Base-by-base conservation (phyloP, 2,329 filamentous ascomycete genomes). In the Lachnellula occidentalis region DNA sequence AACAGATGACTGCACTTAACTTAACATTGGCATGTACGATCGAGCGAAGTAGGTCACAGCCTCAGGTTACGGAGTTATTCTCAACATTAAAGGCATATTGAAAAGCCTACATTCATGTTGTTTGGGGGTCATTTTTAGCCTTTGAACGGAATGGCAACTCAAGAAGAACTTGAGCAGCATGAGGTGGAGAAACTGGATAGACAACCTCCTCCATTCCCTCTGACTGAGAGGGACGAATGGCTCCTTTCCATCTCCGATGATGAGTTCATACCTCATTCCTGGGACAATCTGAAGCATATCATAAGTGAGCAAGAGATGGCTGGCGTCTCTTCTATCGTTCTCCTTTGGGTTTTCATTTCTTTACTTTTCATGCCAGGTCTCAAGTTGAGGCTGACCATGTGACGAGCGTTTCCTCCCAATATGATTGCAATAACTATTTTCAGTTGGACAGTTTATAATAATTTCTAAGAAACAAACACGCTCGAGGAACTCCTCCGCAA, bases 401-500 rank as follows among this genome's bases (percentile, higher is more conserved):
- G n/a, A 47, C 34, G 9, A 31, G 27, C 12, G 9, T 42, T 48
- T n/a, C 45, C 21, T 24, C 21, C 45, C 9, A 31, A 31, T 31
- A 31, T 31, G 27, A 9, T 17, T 41, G 4, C 4, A 9, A 41
- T 41, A 41, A n/a, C 37, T 15, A 7, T 41, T 15, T 24, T 49
- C 8, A 17, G 14, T 31, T 17, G 24, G 17, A 15, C 22, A 19
- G 7, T 14, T 56, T 46, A 45, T 21, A 22, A 50, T 37, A 14
- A 53, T 21, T 46, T 41, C 24, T 17, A 37, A 82, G 75, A 71
- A 50, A 72, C 68, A 50, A 85, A 85, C 66, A 73, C 86, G 36
- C 84, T 96, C 56, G 82, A 87, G 58, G 77, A 80, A 22, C 86
- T 96, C 63, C 89, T 90, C 68, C 81, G 92, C 37, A 83, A 85